Evolutionary conservation across 352 stramenopile species (phyloP).

Genomic region (Pythium aquatile): DNA sequence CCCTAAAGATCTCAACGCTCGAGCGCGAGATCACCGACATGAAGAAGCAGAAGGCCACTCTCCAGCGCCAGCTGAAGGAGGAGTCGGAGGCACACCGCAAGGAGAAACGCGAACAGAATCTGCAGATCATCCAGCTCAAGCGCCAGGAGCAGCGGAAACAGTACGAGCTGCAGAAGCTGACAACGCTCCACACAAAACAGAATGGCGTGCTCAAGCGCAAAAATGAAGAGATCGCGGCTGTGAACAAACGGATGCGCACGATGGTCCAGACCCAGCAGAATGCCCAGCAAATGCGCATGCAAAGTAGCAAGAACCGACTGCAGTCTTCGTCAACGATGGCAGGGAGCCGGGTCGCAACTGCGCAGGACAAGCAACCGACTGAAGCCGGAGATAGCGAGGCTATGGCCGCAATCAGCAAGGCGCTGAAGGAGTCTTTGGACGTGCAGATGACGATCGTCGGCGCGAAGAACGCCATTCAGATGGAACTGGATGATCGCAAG

Average conservation of each 20-base stretch:
- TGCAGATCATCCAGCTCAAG: slow-evolving; percentile 54
- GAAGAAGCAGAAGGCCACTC: slow-evolving; percentile 41
- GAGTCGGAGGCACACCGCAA: slow-evolving; percentile 43
- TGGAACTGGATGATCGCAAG: slow-evolving; percentile 56
- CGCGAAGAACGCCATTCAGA: slow-evolving; percentile 49
- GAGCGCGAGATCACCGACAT: slow-evolving; percentile 47
- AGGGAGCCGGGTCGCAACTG: neutral
- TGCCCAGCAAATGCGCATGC: slow-evolving; percentile 28
- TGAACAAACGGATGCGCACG: slow-evolving; percentile 47
- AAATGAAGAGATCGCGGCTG: slow-evolving; percentile 40
- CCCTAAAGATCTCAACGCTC: slow-evolving; percentile 48
- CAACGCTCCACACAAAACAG: slow-evolving; percentile 40
- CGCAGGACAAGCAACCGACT: slow-evolving; percentile 11
- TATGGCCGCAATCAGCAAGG: slow-evolving; percentile 32
- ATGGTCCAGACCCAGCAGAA: slow-evolving; percentile 31
- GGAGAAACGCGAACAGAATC: slow-evolving; percentile 39
- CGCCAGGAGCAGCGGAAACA: slow-evolving; percentile 59
- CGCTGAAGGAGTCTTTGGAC: slow-evolving; percentile 40
- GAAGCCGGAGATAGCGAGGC: slow-evolving; percentile 14
- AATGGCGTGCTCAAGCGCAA: slow-evolving; percentile 57
- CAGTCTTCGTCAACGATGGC: neutral
- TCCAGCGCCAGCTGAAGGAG: slow-evolving; percentile 41
- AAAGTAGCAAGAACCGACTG: slow-evolving; percentile 25
- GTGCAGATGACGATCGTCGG: slow-evolving; percentile 48
- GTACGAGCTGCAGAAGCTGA: slow-evolving; percentile 54